A percentile compares a stretch with the other conserved stretches of the same genome.
phyloP scores from a whole-genome alignment of 768 basidiomycete genomes.

The Tylopilus plumbeoviolaceoides region DNA sequence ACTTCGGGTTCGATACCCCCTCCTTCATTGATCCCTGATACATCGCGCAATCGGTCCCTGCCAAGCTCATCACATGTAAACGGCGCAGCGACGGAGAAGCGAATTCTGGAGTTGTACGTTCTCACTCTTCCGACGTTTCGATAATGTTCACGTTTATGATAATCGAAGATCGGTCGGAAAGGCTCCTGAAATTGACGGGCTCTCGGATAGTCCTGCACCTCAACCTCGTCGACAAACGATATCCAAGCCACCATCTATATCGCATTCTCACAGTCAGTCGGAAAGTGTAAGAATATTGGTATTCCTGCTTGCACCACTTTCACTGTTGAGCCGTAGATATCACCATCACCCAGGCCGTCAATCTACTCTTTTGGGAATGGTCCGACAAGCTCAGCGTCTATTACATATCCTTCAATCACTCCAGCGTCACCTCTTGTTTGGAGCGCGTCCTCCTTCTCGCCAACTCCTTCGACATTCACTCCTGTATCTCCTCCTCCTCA shows the following conservation, averaged over 20 bases:
- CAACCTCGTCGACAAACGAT: constrained; percentile 39
- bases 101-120: constrained; percentile 24
- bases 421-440: constrained; percentile 36
- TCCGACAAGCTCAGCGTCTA: constrained; percentile 35
- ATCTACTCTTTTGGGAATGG: constrained; percentile 38
- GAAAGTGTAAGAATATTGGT: constrained; percentile 41
- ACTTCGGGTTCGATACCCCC: constrained; percentile 25
- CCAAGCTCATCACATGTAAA: constrained; percentile 10
- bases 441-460: constrained; percentile 36
- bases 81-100: constrained; percentile 17
- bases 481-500: constrained; percentile 67
- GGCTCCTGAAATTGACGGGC: constrained; percentile 9
- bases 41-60: constrained; percentile 12
- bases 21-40: constrained; percentile 14
- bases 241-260: constrained; percentile 41
- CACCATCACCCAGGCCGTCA: constrained; percentile 33
- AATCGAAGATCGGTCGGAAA: constrained; percentile 16
- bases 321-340: constrained; percentile 26
- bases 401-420: constrained; percentile 52
- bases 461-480: constrained; percentile 37
- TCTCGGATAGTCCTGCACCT: constrained; percentile 13
- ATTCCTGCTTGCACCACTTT: constrained; percentile 10
- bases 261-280: constrained; percentile 44
- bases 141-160: constrained; percentile 12
- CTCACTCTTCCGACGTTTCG: not conserved